Percentiles rank a stretch among this genome's conserved stretches.
phyloP scores from a whole-genome alignment of 305 asterid species.

The Striga hermonthica region DNA sequence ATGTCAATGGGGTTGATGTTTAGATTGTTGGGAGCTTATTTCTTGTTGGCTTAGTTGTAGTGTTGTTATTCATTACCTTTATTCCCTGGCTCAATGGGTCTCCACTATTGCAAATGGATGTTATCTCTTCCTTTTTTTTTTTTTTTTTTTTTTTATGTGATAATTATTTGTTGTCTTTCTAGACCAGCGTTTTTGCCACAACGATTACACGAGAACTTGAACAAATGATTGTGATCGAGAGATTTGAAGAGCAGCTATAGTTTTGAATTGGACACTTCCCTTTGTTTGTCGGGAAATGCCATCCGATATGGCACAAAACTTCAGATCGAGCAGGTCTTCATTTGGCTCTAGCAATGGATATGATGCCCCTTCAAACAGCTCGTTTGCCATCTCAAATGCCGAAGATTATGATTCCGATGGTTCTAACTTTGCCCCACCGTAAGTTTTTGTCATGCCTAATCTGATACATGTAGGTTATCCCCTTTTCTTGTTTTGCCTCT shows the following conservation, averaged over 20 bases:
- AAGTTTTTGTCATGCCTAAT: constrained; percentile 70
- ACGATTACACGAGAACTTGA: background rate
- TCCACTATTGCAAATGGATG: constrained; percentile 25
- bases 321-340: constrained; percentile 80
- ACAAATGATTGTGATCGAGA: constrained; percentile 9
- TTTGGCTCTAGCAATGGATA: constrained; percentile 77
- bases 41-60: background rate
- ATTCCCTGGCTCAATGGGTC: background rate
- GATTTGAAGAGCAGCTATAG: constrained; percentile 5
- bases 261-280: constrained; percentile 30
- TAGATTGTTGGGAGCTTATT: constrained; percentile 16
- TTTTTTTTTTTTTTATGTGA: constrained; percentile 39
- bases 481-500: background rate
- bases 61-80: background rate
- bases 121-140: constrained; percentile 48
- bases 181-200: constrained; percentile 17
- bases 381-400: constrained; percentile 62
- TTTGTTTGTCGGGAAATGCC: constrained; percentile 42
- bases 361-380: constrained; percentile 62
- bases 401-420: constrained; percentile 96
- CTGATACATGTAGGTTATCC: constrained; percentile 15
- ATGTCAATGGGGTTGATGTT: background rate
- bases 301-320: constrained; percentile 72
- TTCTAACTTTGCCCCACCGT: constrained; percentile 83
- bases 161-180: constrained; percentile 66